Base-by-base conservation (phyloP, 2,329 filamentous ascomycete genomes). In the Pyrenophora teres region DNA sequence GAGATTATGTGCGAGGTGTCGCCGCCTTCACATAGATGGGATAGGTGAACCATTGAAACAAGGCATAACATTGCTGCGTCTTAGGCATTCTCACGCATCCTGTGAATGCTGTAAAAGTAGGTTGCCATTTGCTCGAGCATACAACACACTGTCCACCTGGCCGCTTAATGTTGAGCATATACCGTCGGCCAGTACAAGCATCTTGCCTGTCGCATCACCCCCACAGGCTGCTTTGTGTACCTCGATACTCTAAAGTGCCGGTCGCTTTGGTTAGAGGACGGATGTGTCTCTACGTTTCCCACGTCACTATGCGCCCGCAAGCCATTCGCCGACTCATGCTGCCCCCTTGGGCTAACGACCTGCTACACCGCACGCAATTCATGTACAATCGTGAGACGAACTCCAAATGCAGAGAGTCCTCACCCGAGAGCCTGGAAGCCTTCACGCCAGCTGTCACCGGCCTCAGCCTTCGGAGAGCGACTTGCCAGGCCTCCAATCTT, bases 401-500 rank as follows among this genome's bases (percentile, higher is more conserved):
- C 21, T 33, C 33, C 12, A 15, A 21, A n/a, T 36, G 18, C 44
- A 33, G 7, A 40, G 40, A 19, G 10, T 7, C 10, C 18, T 13
- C 19, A 39, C 4, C 19, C 21, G 37, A 23, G 37, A 39, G 15
- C 23, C 27, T 35, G 18, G 37, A 16, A 31, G 16, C 30, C n/a
- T 32, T 25, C n/a, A 25, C 37, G n/a, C n/a, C 36, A 31, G 21
- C 5, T 18, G 31, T 19, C 4, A 46, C 21, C 40, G 10, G 37
- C 35, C 44, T 56, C 36, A 60, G 25, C 55, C 59, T 18, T 51
- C 58, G 7, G 64, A 66, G 37, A 72, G 44, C 32, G 68, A 70
- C 53, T 61, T 68, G 12, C 71, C 71, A 5, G 71, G 71, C 45
- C 41, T 74, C 74, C 75, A 74, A 35, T 60, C 77, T 74, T 60